Evolutionary conservation across 1,284 basidiomycete genomes (phyloP), one percentile per base, ranked within the genome.

Genomic region (Anthracocystis setariae): DNA sequence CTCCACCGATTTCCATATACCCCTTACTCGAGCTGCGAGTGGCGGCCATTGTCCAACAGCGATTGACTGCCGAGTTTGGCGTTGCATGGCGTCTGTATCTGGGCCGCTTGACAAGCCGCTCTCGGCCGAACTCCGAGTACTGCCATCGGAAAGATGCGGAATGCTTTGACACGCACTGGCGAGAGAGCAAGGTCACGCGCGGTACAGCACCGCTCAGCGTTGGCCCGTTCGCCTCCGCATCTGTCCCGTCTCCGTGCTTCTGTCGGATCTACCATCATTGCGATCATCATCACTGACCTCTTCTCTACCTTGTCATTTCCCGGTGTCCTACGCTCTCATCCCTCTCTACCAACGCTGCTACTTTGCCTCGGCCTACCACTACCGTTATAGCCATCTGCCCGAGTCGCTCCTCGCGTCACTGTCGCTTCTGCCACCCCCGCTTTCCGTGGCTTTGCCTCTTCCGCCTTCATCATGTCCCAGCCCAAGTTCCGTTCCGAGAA

Each of bases 401-500:
- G 64, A 38, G 50, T 64, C 50, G 53, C 63, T 23, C 64, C 64
- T 15, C 67, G 62, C 43, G 44, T 73, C 67, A 27, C 64, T 40
- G 32, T 64, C 25, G 49, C 58, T 23, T 55, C 60, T 43, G 55
- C 66, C 27, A 18, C 43, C 33, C 61, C 66, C 51, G 46, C 54
- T 49, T 42, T 42, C 40, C 63, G 64, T 38, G 54, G 43, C 27
- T 66, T 71, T 42, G 64, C 57, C 35, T 74, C 67, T n/a, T 55
- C 63, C 40, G 54, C 61, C 46, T 51, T 63, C 61, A 42, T 42
- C 54, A 70, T 70, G 67, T 64, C 61, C 17, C 61, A 70, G 53
- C 56, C 47, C 52, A 73, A 73, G 55, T 76, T 70, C 68, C 75
- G 79, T 42, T 54, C 58, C 50, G 79, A 81, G 58, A 74, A 70